A percentile compares a stretch with the other conserved stretches of the same genome.
Conservation (phyloP, 2,329 filamentous ascomycete species). For the Colletotrichum sansevieriae region DNA sequence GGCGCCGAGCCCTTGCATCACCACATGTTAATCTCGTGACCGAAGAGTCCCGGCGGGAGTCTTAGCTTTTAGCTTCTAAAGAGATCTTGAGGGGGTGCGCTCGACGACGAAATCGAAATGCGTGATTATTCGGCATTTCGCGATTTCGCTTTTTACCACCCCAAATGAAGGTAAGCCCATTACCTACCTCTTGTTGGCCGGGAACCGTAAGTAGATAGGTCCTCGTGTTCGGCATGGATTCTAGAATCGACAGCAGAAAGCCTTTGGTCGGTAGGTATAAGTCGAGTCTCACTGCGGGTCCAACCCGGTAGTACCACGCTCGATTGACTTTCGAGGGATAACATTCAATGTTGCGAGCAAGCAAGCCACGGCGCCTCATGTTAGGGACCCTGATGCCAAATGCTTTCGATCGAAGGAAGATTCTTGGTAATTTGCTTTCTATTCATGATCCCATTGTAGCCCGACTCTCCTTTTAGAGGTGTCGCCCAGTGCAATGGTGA, state of each 20-base stretch:
- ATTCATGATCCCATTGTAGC: constrained; percentile 12
- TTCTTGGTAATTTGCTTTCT: neutral
- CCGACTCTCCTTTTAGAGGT: constrained; percentile 14
- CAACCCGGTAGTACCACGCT: constrained; percentile 12
- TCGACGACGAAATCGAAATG: neutral
- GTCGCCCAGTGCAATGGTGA: constrained; percentile 24
- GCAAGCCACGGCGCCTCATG: neutral
- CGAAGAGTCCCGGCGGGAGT: constrained; percentile 16
- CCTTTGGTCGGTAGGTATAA: neutral
- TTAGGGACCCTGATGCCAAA: neutral
- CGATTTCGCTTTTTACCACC: constrained; percentile 9
- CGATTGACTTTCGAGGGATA: constrained; percentile 14
- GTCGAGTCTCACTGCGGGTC: neutral
- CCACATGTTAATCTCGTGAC: constrained; percentile 1
- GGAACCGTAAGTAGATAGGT: neutral
- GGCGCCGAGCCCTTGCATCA: constrained; percentile 34
- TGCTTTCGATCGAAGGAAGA: neutral
- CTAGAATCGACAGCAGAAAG: constrained; percentile 11
- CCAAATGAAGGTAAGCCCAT: neutral
- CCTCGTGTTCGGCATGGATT: constrained; percentile 6
- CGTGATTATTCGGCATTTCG: constrained; percentile 18
- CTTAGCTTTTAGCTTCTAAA: constrained; percentile 4
- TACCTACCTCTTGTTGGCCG: no score
- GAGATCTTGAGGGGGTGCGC: neutral
- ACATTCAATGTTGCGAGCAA: neutral